Conservation (phyloP, 1,284 basidiomycete genomes). For the Boletellus sp. region DNA sequence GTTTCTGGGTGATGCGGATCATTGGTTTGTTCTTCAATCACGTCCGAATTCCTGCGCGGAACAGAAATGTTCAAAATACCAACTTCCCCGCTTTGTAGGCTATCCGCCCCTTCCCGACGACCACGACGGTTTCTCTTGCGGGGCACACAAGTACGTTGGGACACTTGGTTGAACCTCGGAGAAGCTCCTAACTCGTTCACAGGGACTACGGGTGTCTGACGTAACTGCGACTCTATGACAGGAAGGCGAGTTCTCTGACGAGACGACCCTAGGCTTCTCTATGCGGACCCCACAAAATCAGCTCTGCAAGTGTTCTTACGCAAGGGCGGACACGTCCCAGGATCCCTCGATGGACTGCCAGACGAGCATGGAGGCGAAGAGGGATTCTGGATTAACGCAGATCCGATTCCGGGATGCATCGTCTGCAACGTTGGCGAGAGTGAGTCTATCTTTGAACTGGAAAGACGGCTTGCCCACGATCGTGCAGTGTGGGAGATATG, state of each 20-base stretch:
- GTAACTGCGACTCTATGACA: constrained; percentile 38
- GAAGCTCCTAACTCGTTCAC: constrained; percentile 9
- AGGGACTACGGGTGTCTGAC: constrained; percentile 87
- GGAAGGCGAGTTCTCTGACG: constrained; percentile 5
- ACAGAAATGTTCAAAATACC: background rate
- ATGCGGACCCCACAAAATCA: constrained; percentile 72
- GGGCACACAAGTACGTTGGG: constrained; percentile 67
- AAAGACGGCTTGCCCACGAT: constrained; percentile 2
- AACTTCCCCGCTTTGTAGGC: constrained; percentile 39
- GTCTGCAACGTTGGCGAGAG: constrained; percentile 86
- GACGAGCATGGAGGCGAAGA: constrained; percentile 51
- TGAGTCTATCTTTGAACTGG: constrained; percentile 34
- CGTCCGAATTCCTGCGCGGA: background rate
- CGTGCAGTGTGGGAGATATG: constrained; percentile 80
- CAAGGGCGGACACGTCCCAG: constrained; percentile 37
- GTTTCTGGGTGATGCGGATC: constrained; percentile 84
- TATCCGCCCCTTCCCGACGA: constrained; percentile 80
- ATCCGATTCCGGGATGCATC: constrained; percentile 73
- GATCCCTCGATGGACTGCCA: constrained; percentile 39
- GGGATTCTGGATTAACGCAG: constrained; percentile 74
- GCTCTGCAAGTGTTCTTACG: constrained; percentile 78
- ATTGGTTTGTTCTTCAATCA: constrained; percentile 50
- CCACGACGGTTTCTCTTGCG: constrained; percentile 79
- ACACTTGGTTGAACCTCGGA: background rate
- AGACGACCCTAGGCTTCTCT: constrained; percentile 56